Evolutionary conservation across 176 grass and related monocot genomes (phyloP).

Genomic region (Poa annua): DNA sequence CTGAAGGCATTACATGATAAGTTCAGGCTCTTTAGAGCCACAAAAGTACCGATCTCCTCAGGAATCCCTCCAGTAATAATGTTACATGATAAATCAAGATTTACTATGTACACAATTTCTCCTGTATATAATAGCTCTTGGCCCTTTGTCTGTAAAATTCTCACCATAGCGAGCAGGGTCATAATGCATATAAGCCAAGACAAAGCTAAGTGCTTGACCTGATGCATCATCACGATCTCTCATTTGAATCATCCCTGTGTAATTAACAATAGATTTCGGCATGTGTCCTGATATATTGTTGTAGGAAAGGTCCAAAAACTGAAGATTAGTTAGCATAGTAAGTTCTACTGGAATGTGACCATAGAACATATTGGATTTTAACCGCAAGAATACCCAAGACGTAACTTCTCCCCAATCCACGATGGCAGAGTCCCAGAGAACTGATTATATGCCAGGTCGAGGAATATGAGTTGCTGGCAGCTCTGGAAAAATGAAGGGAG

Average conservation of each 20-base stretch:
- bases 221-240: neutral
- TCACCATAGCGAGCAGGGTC: neutral
- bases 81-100: constrained; percentile 44
- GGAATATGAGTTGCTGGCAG: neutral
- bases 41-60: neutral
- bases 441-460: neutral
- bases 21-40: constrained; percentile 25
- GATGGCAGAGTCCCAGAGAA: neutral
- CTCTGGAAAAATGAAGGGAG: neutral
- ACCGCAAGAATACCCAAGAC: neutral
- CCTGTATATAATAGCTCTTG: neutral
- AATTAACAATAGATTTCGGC: constrained; percentile 23
- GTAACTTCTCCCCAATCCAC: constrained; percentile 30
- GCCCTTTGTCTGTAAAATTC: constrained; percentile 25
- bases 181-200: too few species aligned
- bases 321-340: neutral
- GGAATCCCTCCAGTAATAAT: constrained; percentile 17
- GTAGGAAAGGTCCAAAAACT: constrained; percentile 21
- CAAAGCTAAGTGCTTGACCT: too few species aligned
- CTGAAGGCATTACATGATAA: constrained; percentile 2
- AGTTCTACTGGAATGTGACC: constrained; percentile 43
- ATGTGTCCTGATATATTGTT: constrained; percentile 45
- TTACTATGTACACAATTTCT: neutral
- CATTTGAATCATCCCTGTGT: neutral
- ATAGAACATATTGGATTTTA: constrained; percentile 44